A percentile compares a stretch with the other conserved stretches of the same genome.
phyloP scores from a whole-genome alignment of 2,329 filamentous ascomycete species.

The Cordyceps tenuipes region DNA sequence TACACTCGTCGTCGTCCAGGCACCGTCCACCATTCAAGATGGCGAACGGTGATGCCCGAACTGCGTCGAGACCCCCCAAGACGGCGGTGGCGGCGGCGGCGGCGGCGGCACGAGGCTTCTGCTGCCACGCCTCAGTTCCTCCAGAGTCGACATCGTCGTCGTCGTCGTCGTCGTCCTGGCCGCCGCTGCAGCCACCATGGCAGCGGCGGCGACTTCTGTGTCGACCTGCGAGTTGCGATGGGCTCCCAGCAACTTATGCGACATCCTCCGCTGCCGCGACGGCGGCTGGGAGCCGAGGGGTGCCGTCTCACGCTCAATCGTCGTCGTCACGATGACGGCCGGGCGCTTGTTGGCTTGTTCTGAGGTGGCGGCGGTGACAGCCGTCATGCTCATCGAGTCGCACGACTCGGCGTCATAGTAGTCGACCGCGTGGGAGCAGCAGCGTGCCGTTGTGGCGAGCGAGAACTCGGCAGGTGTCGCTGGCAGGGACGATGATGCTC shows the following conservation, averaged over 20 bases:
- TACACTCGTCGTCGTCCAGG: not conserved
- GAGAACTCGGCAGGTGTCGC: constrained; percentile 20
- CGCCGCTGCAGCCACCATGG: not conserved
- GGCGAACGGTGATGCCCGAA: not conserved
- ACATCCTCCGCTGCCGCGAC: not conserved
- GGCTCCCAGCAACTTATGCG: not conserved
- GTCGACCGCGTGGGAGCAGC: constrained; percentile 16
- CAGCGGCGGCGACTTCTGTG: not conserved
- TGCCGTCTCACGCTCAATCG: constrained; percentile 6
- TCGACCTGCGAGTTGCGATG: constrained; percentile 1
- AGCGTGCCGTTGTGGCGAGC: constrained; percentile 17
- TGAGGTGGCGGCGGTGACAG: not conserved
- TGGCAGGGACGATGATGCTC: not conserved
- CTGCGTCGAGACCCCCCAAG: not conserved
- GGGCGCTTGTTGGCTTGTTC: not conserved
- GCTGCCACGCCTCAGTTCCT: not conserved
- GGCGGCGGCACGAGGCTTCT: not conserved
- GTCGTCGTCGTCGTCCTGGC: not conserved
- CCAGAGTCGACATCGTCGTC: not conserved
- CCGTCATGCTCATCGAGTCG: constrained; percentile 4
- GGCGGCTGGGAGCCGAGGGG: not conserved
- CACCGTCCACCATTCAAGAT: not conserved
- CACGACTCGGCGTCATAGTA: constrained; percentile 7
- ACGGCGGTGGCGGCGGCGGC: not conserved
- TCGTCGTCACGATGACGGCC: constrained; percentile 10